Percentiles rank a stretch among this genome's conserved stretches.
phyloP scores from a whole-genome alignment of 352 stramenopile genomes.

The Globisporangium canariense region DNA sequence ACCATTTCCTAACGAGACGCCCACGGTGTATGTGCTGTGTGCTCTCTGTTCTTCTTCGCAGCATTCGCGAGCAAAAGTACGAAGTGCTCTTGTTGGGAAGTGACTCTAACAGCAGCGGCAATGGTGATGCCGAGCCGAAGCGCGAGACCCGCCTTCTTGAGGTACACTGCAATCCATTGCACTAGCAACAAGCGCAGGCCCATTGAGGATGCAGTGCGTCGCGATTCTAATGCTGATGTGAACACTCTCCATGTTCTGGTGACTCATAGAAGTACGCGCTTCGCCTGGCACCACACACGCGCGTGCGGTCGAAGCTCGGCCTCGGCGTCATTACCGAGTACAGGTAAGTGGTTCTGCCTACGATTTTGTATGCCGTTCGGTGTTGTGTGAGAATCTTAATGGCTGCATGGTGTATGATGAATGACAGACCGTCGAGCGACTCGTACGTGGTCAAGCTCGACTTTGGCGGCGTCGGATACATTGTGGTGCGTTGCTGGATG shows the following conservation, averaged over 20 bases:
- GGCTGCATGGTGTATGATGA: neutral
- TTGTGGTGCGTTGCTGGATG: slow-evolving; percentile 14
- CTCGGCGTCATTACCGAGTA: slow-evolving; percentile 24
- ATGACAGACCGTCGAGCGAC: slow-evolving; percentile 25
- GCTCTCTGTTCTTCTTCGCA: slow-evolving; percentile 4
- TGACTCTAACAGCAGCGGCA: neutral
- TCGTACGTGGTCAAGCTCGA: slow-evolving; percentile 42
- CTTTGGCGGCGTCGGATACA: slow-evolving; percentile 36
- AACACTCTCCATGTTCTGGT: neutral
- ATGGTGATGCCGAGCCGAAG: neutral
- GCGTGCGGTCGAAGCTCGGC: slow-evolving; percentile 34
- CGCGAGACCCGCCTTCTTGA: slow-evolving; percentile 3
- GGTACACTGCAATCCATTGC: neutral
- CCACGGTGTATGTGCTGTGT: neutral
- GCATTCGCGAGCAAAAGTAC: slow-evolving; percentile 22
- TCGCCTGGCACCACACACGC: slow-evolving; percentile 29
- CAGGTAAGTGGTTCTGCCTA: slow-evolving; percentile 18
- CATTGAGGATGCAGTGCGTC: neutral
- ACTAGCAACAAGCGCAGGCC: neutral
- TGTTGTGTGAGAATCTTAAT: neutral
- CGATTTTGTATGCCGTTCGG: neutral
- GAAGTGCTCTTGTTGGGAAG: slow-evolving; percentile 10
- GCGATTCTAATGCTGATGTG: neutral
- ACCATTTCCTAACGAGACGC: neutral
- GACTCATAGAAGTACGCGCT: slow-evolving; percentile 27